Conservation (phyloP, 2,329 filamentous ascomycete genomes). For the Catunica adiposa region DNA sequence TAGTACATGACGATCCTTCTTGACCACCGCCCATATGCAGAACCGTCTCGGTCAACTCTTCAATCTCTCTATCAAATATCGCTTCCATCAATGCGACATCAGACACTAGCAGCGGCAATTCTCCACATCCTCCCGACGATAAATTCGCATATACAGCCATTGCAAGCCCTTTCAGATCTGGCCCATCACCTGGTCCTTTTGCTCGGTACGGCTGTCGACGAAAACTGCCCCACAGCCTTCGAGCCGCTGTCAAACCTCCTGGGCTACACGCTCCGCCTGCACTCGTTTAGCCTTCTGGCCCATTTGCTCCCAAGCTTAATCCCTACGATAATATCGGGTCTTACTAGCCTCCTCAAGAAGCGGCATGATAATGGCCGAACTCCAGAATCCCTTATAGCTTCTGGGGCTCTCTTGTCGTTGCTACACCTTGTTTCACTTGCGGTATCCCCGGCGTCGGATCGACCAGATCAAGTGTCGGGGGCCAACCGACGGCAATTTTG, state of each 20-base stretch:
- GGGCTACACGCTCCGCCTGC: constrained; percentile 44
- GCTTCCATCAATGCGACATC: neutral
- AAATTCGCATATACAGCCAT: constrained; percentile 31
- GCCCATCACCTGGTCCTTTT: constrained; percentile 46
- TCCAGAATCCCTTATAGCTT: constrained; percentile 13
- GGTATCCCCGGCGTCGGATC: constrained; percentile 29
- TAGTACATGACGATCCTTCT: constrained; percentile 47
- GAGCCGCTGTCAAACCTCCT: constrained; percentile 49
- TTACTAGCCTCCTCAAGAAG: constrained; percentile 3
- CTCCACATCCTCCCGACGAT: constrained; percentile 48
- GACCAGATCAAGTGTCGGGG: constrained; percentile 18
- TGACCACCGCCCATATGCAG: constrained; percentile 36
- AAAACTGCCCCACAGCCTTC: constrained; percentile 46
- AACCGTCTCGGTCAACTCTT: constrained; percentile 42
- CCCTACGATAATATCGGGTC: constrained; percentile 18
- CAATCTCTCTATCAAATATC: constrained; percentile 48
- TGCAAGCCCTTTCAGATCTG: constrained; percentile 46
- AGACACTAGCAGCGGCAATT: constrained; percentile 48
- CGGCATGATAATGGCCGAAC: neutral
- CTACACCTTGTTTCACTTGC: constrained; percentile 47
- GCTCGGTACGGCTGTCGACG: constrained; percentile 51
- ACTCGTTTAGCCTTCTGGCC: constrained; percentile 41
- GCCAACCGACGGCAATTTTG: constrained; percentile 38
- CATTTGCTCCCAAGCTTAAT: constrained; percentile 41
- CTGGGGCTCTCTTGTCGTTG: constrained; percentile 21